These are phyloP conservation scores for Rhizopus delemar DNA, from an alignment of 371 early-diverging fungal genomes.

Conservation along the genomic window DNA sequence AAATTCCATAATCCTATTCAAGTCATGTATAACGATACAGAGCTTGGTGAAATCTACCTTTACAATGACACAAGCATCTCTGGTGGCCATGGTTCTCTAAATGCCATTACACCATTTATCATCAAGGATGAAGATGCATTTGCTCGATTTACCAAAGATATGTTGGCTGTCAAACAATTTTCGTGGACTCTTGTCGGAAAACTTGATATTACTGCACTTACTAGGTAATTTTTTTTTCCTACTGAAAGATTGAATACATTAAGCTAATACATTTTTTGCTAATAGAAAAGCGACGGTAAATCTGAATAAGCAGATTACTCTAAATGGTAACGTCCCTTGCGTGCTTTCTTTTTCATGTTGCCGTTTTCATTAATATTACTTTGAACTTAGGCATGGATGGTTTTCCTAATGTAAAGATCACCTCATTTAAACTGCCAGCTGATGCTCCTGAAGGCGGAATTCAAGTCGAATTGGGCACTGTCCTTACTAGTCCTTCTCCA, in stretches of 20 bases:
- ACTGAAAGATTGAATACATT: too few relatives aligned
- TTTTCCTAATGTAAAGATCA: slow-evolving; percentile 57
- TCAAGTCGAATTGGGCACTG: slow-evolving; percentile 54
- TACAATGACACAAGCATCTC: slow-evolving; percentile 48
- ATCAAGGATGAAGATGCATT: slow-evolving; percentile 51
- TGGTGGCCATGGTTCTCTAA: slow-evolving; percentile 50
- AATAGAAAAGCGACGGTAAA: slow-evolving; percentile 45
- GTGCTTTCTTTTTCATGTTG: not conserved
- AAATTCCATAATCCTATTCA: slow-evolving; percentile 48
- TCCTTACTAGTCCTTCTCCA: slow-evolving; percentile 60
- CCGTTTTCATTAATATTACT: slow-evolving; percentile 4
- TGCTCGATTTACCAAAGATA: slow-evolving; percentile 53
- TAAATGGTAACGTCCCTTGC: slow-evolving; percentile 30
- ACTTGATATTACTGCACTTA: slow-evolving; percentile 59
- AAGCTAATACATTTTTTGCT: not conserved
- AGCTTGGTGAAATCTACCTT: slow-evolving; percentile 55
- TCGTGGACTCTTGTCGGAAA: slow-evolving; percentile 60
- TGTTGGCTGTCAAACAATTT: slow-evolving; percentile 55
- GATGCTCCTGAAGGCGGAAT: slow-evolving; percentile 64
- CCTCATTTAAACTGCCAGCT: slow-evolving; percentile 58
- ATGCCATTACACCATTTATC: slow-evolving; percentile 45
- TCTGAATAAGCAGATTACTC: slow-evolving; percentile 40
- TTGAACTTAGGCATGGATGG: slow-evolving; percentile 52
- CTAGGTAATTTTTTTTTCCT: slow-evolving; percentile 41
- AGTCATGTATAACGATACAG: slow-evolving; percentile 43